Conservation (phyloP, 495 filamentous ascomycete genomes). For the Aspergillus cavernicola region DNA sequence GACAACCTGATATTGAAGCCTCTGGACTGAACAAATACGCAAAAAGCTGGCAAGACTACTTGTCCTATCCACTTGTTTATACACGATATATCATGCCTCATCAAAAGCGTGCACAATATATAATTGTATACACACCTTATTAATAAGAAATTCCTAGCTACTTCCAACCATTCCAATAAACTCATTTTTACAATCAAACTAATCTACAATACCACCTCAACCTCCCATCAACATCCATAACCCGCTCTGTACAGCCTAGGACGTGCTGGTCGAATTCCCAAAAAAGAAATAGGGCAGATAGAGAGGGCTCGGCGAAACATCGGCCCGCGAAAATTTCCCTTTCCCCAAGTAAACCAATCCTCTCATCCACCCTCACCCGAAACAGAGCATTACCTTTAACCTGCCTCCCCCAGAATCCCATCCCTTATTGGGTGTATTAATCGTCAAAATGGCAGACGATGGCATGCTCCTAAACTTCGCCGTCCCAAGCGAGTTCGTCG, state of each 20-base stretch:
- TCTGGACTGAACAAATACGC: slow-evolving; percentile 8
- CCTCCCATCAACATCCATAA: neutral
- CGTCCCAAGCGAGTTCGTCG: slow-evolving; percentile 56
- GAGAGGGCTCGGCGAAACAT: slow-evolving; percentile 25
- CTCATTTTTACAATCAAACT: no score
- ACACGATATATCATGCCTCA: slow-evolving; percentile 3
- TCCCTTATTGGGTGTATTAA: no score
- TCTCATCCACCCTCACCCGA: neutral
- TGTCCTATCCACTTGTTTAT: no score
- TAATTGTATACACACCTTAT: neutral
- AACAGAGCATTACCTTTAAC: no score
- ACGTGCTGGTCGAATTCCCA: neutral
- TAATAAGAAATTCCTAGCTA: no score
- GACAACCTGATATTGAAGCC: slow-evolving; percentile 83
- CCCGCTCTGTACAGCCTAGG: neutral
- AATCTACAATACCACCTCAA: no score
- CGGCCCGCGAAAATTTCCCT: slow-evolving; percentile 39
- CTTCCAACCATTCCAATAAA: no score
- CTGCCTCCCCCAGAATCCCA: no score
- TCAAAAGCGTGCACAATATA: slow-evolving; percentile 9
- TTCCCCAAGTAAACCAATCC: neutral
- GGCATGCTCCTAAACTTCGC: slow-evolving; percentile 93
- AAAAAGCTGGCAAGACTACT: neutral
- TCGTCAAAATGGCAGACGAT: slow-evolving; percentile 77
- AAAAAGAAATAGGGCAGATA: slow-evolving; percentile 37